A percentile compares a stretch with the other conserved stretches of the same genome.
These are phyloP conservation scores for Lactifluus piperatus DNA, from an alignment of 768 basidiomycete genomes.

Conservation along the genomic window DNA sequence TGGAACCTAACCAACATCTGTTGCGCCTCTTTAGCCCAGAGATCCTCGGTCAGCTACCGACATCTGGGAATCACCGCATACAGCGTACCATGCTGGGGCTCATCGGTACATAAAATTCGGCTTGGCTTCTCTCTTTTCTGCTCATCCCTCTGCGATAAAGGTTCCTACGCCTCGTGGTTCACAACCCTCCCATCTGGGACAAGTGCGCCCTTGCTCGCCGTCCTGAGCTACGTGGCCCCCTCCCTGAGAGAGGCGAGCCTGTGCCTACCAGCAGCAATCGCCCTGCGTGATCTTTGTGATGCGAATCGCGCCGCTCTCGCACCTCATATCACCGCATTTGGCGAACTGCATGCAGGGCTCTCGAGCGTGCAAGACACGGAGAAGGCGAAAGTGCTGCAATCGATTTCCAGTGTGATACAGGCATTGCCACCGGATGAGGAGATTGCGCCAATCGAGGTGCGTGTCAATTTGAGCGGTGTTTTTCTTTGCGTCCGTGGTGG, in stretches of 20 bases:
- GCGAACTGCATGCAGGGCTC: slow-evolving; percentile 70
- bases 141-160: slow-evolving; percentile 28
- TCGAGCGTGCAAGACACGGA: slow-evolving; percentile 77
- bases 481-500: neutral
- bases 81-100: slow-evolving; percentile 66
- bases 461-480: slow-evolving; percentile 9
- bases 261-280: slow-evolving; percentile 67
- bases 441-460: slow-evolving; percentile 67
- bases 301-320: slow-evolving; percentile 80
- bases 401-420: slow-evolving; percentile 89
- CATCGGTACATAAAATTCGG: slow-evolving; percentile 44
- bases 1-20: slow-evolving; percentile 47
- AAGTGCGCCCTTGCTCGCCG: slow-evolving; percentile 46
- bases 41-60: slow-evolving; percentile 61
- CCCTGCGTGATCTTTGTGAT: slow-evolving; percentile 82
- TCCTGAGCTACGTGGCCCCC: slow-evolving; percentile 59
- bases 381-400: slow-evolving; percentile 84
- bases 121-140: neutral
- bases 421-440: slow-evolving; percentile 74
- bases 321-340: slow-evolving; percentile 77
- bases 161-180: slow-evolving; percentile 76
- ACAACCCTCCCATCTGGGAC: slow-evolving; percentile 37
- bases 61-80: slow-evolving; percentile 52
- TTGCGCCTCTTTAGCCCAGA: slow-evolving; percentile 61
- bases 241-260: slow-evolving; percentile 58